Evolutionary conservation across 2,329 filamentous ascomycete species (phyloP), one percentile per base, ranked within the genome.

Genomic region (Botrytis tulipae): DNA sequence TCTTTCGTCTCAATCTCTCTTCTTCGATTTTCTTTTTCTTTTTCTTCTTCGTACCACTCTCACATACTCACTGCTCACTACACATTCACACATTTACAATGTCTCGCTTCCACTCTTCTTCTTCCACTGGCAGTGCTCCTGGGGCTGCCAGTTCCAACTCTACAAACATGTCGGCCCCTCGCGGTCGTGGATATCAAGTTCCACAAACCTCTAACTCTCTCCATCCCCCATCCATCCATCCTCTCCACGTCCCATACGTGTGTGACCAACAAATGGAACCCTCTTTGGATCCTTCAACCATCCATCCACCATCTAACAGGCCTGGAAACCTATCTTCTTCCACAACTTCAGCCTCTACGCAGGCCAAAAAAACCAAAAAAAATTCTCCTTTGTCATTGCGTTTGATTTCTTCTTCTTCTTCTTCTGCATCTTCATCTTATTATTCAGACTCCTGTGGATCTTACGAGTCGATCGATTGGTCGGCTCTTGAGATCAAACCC

Each of bases 121-220:
- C 66, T 57, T 68, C 46, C n/a, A 68, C 46, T 42, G 35, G 48
- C 48, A 68, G 66, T 57, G 66, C 35, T 35, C 66, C 66, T 68
- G 66, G 66, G 25, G 48, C 66, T 68, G 48, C 48, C 35, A 57
- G 66, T 54, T 57, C 35, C 35, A 68, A 68, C 35, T 42, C 48
- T 57, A 68, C 66, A 18, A 57, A 57, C 48, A 68, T 5, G 35
- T 57, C 66, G 66, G 48, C 66, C 66, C 66, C 40, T 20, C 48
- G 66, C 48, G 66, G 66, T 68, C 66, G 35, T 68, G 66, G 66
- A 57, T 68, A 68, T 68, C 66, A 68, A 68, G 66, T 68, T 68
- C 66, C 66, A 68, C 48, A 68, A 68, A 57, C 35, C 48, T 68
- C 46, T 54, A 22, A 35, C 35, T 54, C 18, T 40, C 65, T 54